Percentiles rank a stretch among this genome's conserved stretches.
These are phyloP conservation scores for Leccinum olivaceopallidum DNA, from an alignment of 768 basidiomycete species.

Conservation along the genomic window DNA sequence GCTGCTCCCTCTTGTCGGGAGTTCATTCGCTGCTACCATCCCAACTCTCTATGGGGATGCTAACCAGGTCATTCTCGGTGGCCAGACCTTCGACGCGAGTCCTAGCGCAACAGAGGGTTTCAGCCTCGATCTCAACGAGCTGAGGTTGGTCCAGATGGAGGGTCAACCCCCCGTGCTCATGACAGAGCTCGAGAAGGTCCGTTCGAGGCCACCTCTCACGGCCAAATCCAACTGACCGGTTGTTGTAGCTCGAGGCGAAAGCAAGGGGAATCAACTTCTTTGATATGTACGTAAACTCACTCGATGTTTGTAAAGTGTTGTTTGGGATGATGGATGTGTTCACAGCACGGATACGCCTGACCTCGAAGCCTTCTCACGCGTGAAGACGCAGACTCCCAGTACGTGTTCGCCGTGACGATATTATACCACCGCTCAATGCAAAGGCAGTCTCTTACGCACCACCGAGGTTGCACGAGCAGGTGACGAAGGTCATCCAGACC, in stretches of 20 bases:
- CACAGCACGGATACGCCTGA: slow-evolving; percentile 74
- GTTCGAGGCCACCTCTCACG: neutral
- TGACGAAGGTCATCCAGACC: slow-evolving; percentile 60
- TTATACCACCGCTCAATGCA: neutral
- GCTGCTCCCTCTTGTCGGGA: slow-evolving; percentile 20
- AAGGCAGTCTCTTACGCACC: slow-evolving; percentile 53
- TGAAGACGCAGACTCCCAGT: slow-evolving; percentile 42
- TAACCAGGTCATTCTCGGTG: slow-evolving; percentile 28
- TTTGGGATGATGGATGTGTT: slow-evolving; percentile 7
- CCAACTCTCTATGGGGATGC: slow-evolving; percentile 9
- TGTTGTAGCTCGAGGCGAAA: slow-evolving; percentile 68
- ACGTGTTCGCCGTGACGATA: slow-evolving; percentile 17
- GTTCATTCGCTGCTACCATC: slow-evolving; percentile 22
- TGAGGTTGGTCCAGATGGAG: slow-evolving; percentile 75
- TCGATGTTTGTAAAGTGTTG: neutral
- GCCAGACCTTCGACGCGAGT: slow-evolving; percentile 26
- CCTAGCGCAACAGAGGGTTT: slow-evolving; percentile 45
- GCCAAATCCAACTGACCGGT: neutral
- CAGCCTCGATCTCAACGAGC: slow-evolving; percentile 68
- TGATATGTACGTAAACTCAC: slow-evolving; percentile 62
- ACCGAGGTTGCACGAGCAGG: slow-evolving; percentile 60
- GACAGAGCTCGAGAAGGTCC: slow-evolving; percentile 87
- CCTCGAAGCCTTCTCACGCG: slow-evolving; percentile 44
- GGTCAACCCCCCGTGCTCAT: slow-evolving; percentile 74
- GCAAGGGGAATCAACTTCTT: slow-evolving; percentile 80